These are phyloP conservation scores for Microbotryum saponariae DNA, from an alignment of 1,284 basidiomycete genomes.

Conservation along the genomic window DNA sequence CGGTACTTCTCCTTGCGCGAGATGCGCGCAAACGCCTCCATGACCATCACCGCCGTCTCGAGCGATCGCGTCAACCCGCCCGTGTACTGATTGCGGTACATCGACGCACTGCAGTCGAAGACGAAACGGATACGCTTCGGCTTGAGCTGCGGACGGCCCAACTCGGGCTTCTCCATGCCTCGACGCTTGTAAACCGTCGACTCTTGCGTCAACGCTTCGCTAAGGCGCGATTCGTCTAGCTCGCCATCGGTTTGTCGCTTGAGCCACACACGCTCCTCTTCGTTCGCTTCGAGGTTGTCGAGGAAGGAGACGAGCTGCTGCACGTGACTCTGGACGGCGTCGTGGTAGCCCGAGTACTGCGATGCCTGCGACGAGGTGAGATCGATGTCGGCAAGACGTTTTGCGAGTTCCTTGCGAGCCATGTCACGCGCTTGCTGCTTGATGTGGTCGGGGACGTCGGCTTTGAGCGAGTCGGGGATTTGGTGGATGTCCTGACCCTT, in stretches of 20 bases:
- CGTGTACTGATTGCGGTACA: constrained; percentile 30
- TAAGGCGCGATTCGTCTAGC: constrained; percentile 40
- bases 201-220: constrained; percentile 42
- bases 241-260: constrained; percentile 42
- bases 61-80: constrained; percentile 17
- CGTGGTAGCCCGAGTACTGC: constrained; percentile 34
- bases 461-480: constrained; percentile 38
- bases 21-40: constrained; percentile 38
- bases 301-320: constrained; percentile 27
- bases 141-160: constrained; percentile 36
- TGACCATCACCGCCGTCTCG: constrained; percentile 37
- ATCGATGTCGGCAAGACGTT: constrained; percentile 39
- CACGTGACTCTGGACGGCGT: constrained; percentile 21
- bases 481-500: constrained; percentile 40
- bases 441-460: constrained; percentile 38
- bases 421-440: constrained; percentile 41
- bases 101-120: constrained; percentile 36
- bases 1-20: constrained; percentile 33
- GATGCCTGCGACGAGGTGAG: constrained; percentile 39
- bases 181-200: constrained; percentile 39
- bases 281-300: constrained; percentile 40
- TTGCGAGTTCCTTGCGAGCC: constrained; percentile 40
- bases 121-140: constrained; percentile 43
- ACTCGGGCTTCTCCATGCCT: constrained; percentile 25
- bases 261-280: constrained; percentile 41